Conservation (phyloP, 1,139 yeast species). For the Arxiozyma slooffiae region DNA sequence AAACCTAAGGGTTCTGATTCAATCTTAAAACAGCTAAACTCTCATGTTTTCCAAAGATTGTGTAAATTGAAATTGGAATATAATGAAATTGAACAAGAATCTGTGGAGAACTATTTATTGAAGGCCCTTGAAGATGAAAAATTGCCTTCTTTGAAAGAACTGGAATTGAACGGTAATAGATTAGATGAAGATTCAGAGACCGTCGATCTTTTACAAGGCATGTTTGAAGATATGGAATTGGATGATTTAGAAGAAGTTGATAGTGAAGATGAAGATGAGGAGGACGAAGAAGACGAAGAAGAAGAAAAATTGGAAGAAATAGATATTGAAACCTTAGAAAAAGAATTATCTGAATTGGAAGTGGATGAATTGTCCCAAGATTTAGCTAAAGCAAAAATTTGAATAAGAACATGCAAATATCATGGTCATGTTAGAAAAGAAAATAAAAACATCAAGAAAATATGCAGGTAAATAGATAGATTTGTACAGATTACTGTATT, state of each 20-base stretch:
- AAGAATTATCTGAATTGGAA: conserved; percentile 40
- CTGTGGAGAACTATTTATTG: conserved; percentile 44
- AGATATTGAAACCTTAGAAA: conserved; percentile 51
- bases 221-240: conserved; percentile 68
- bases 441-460: not conserved
- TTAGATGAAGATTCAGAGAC: conserved; percentile 68
- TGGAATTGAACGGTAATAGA: conserved; percentile 89
- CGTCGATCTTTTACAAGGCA: conserved; percentile 43
- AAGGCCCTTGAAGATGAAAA: conserved; percentile 43
- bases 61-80: conserved; percentile 67
- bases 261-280: conserved; percentile 75
- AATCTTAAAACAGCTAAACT: conserved; percentile 41
- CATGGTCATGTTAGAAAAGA: not conserved
- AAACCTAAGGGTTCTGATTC: conserved; percentile 62
- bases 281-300: conserved; percentile 52
- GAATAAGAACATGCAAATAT: not conserved
- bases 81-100: conserved; percentile 69
- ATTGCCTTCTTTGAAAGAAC: conserved; percentile 49
- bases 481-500: too few species aligned
- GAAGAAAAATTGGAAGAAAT: conserved; percentile 43
- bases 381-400: conserved; percentile 39
- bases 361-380: conserved; percentile 53
- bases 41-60: conserved; percentile 38
- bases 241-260: conserved; percentile 91
- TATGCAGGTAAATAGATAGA: not conserved